phyloP scores from a whole-genome alignment of 2,329 filamentous ascomycete species.

The Penicillium palitans region DNA sequence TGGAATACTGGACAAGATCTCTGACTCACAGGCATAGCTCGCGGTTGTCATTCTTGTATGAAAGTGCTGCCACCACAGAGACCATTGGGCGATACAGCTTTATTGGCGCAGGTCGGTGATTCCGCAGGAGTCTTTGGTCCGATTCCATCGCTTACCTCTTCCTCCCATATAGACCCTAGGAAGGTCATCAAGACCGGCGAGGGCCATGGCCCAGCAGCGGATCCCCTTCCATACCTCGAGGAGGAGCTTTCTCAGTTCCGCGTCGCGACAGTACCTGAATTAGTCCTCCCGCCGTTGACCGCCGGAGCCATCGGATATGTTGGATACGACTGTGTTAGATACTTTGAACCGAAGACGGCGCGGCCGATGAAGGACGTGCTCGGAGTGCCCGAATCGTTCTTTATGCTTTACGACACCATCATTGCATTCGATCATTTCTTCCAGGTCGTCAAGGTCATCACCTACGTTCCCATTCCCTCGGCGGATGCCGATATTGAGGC shows the following conservation, averaged over 20 bases:
- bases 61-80: slow-evolving; percentile 88
- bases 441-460: slow-evolving; percentile 89
- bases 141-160: slow-evolving; percentile 13
- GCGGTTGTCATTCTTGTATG: slow-evolving; percentile 88
- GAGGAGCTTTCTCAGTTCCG: slow-evolving; percentile 74
- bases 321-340: slow-evolving; percentile 94
- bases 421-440: slow-evolving; percentile 94
- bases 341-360: slow-evolving; percentile 97
- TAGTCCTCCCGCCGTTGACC: slow-evolving; percentile 80
- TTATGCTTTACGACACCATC: slow-evolving; percentile 96
- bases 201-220: slow-evolving; percentile 78
- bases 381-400: slow-evolving; percentile 85
- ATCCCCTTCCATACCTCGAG: slow-evolving; percentile 82
- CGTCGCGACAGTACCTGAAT: slow-evolving; percentile 77
- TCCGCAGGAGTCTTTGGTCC: background rate
- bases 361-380: slow-evolving; percentile 85
- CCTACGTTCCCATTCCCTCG: slow-evolving; percentile 73
- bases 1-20: slow-evolving; percentile 4
- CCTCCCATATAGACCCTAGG: slow-evolving; percentile 52
- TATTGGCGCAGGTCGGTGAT: slow-evolving; percentile 68
- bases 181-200: slow-evolving; percentile 86
- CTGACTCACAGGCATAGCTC: slow-evolving; percentile 46
- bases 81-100: slow-evolving; percentile 95
- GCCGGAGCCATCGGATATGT: slow-evolving; percentile 96
- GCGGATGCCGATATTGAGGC: slow-evolving; percentile 59